Percentiles rank a stretch among this genome's conserved stretches.
Evolutionary conservation across 306 rosid genomes (phyloP).

Genomic region (Castanea crenata): DNA sequence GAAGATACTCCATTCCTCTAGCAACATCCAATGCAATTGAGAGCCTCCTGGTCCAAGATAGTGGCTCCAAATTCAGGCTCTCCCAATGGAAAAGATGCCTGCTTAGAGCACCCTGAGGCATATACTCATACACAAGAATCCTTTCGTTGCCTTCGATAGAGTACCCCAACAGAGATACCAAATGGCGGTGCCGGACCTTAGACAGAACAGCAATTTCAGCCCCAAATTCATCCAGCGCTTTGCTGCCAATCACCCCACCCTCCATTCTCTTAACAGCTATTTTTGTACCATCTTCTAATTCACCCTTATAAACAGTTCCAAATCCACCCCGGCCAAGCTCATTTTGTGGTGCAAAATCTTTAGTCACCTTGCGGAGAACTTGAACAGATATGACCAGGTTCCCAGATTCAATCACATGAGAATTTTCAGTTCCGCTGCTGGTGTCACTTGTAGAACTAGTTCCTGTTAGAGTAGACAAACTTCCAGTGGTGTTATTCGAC

Average conservation of each 20-base stretch:
- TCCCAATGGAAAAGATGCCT: slow-evolving; percentile 84
- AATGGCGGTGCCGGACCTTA: slow-evolving; percentile 72
- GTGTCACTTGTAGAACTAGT: slow-evolving; percentile 40
- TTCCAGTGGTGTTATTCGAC: slow-evolving; percentile 43
- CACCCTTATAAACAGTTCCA: slow-evolving; percentile 85
- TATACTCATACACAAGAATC: slow-evolving; percentile 71
- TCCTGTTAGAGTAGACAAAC: slow-evolving; percentile 50
- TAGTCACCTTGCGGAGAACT: slow-evolving; percentile 66
- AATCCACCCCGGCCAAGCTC: slow-evolving; percentile 87
- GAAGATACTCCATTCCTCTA: slow-evolving; percentile 77
- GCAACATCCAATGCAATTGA: slow-evolving; percentile 83
- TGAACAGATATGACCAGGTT: slow-evolving; percentile 61
- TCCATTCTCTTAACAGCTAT: slow-evolving; percentile 93
- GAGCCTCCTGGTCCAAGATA: slow-evolving; percentile 72
- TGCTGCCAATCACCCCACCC: slow-evolving; percentile 43
- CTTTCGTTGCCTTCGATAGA: slow-evolving; percentile 67
- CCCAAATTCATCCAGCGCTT: slow-evolving; percentile 76
- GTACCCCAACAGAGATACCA: slow-evolving; percentile 76
- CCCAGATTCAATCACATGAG: slow-evolving; percentile 51
- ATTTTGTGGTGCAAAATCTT: slow-evolving; percentile 54
- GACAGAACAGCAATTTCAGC: slow-evolving; percentile 81
- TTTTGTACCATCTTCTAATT: slow-evolving; percentile 68
- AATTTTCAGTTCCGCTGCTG: slow-evolving; percentile 50
- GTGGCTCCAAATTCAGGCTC: slow-evolving; percentile 56
- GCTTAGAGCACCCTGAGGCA: slow-evolving; percentile 88